These are phyloP conservation scores for Grammothele lineata DNA, from an alignment of 768 basidiomycete genomes.

Conservation along the genomic window DNA sequence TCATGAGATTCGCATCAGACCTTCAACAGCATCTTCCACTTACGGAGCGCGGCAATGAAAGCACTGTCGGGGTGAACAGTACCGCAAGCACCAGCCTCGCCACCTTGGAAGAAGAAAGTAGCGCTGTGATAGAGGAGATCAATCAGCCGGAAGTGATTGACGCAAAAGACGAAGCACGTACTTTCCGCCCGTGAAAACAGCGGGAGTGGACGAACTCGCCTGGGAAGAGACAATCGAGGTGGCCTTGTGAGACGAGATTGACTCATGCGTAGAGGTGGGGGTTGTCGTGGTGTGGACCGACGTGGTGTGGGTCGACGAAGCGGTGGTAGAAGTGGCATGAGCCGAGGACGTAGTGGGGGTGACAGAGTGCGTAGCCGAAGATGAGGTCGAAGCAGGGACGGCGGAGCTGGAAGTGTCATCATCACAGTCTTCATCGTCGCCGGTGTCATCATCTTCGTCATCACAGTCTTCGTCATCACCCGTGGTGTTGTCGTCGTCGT, in stretches of 20 bases:
- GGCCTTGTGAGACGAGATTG: slow-evolving; percentile 14
- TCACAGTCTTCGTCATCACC: slow-evolving; percentile 32
- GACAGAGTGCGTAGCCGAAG: slow-evolving; percentile 7
- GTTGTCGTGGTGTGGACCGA: slow-evolving; percentile 12
- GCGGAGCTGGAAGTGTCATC: slow-evolving; percentile 11
- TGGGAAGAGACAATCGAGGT: slow-evolving; percentile 1
- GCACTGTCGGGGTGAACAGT: slow-evolving; percentile 48
- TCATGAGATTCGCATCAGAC: too few species aligned
- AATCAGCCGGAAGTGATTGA: too few species aligned
- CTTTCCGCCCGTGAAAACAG: too few species aligned
- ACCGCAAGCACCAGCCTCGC: slow-evolving; percentile 80
- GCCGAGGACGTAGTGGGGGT: slow-evolving; percentile 3
- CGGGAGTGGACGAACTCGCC: neutral
- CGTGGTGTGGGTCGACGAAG: slow-evolving; percentile 16
- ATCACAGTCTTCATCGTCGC: slow-evolving; percentile 13
- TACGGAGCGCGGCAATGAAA: slow-evolving; percentile 61
- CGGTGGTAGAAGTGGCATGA: slow-evolving; percentile 15
- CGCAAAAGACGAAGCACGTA: too few species aligned
- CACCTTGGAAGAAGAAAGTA: slow-evolving; percentile 45
- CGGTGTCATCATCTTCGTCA: slow-evolving; percentile 26
- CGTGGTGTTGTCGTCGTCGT: slow-evolving; percentile 13
- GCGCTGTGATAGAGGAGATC: slow-evolving; percentile 32
- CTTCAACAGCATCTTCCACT: slow-evolving; percentile 14
- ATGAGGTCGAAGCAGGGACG: slow-evolving; percentile 10
- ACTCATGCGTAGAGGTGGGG: slow-evolving; percentile 9